phyloP scores from a whole-genome alignment of 2,329 filamentous ascomycete species.

The Phoma sp. region DNA sequence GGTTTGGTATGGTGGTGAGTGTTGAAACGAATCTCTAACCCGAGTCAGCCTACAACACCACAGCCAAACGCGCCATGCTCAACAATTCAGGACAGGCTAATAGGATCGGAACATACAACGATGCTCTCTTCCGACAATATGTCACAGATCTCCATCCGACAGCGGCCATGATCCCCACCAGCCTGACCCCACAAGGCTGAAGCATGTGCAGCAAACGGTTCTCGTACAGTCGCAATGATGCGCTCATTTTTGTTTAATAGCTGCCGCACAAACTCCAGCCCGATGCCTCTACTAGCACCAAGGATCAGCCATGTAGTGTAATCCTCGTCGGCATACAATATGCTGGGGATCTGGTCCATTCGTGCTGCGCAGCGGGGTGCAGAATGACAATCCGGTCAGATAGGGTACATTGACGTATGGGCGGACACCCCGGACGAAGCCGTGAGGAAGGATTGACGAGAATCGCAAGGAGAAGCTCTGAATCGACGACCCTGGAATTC shows the following conservation, averaged over 20 bases:
- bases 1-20: conserved; percentile 49
- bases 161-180: conserved; percentile 54
- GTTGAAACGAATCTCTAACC: conserved; percentile 52
- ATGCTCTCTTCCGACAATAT: conserved; percentile 61
- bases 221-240: conserved; percentile 60
- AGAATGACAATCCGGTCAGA: conserved; percentile 15
- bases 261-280: conserved; percentile 61
- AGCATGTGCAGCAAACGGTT: conserved; percentile 49
- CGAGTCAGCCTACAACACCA: conserved; percentile 9
- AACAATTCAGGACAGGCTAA: background rate
- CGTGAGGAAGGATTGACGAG: conserved; percentile 5
- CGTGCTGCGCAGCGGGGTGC: conserved; percentile 20
- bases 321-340: conserved; percentile 50
- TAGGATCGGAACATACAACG: conserved; percentile 33
- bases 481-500: background rate
- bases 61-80: background rate
- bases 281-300: conserved; percentile 57
- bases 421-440: conserved; percentile 3
- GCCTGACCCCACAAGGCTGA: conserved; percentile 51
- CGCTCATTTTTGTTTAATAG: conserved; percentile 55
- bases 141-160: conserved; percentile 59
- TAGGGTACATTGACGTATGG: conserved; percentile 19
- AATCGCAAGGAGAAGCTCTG: conserved; percentile 4
- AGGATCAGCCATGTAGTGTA: conserved; percentile 56
- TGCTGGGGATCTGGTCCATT: conserved; percentile 53